Evolutionary conservation across 2,329 filamentous ascomycete species (phyloP), one percentile per base, ranked within the genome.

Genomic region (Malbranchea cinnamomea): DNA sequence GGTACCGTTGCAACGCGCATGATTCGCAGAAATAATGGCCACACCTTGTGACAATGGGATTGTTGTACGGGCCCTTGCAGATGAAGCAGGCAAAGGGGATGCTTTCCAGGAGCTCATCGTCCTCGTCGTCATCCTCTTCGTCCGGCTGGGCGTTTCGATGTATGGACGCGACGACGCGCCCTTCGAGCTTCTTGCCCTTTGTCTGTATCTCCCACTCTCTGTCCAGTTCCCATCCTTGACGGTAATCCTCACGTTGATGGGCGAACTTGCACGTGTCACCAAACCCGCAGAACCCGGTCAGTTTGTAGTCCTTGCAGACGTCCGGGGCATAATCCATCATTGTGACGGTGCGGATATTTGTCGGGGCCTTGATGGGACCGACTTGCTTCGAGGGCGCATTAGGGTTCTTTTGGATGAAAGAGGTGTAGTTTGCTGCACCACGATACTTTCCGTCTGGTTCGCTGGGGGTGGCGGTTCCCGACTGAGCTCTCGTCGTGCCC

Each of bases 11-110:
- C 43, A 95, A 60, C 15, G 89, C 89, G 53, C 89, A 98, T 1
- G 68, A 65, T 53, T 94, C 80, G 50, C 89, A 98, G 49, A 95
- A 95, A 53, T 95, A 95, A 53, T 98, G 89, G 0, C 83, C 80
- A 42, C 89, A 98, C 41, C 83, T 78, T 8, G 89, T 95, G 14
- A 87, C 62, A 8, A 95, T 70, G 0, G 89, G 87, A 34, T 71
- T 67, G 44, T 73, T 78, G 56, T 93, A 94, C 1, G 74, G 56
- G 21, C 73, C 68, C 44, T 76, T 74, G 63, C 85, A 94, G 37
- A 93, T 82, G 39, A 92, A 71, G 53, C 85, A 94, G 1, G 73
- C 80, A 49, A 93, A 93, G 0, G 85, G 85, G 13, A 93, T 92
- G 44, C 75, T 78, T 49, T 85, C 75, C 29, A 92, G 58, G 48